Evolutionary conservation across 2,329 filamentous ascomycete species (phyloP), one percentile per base, ranked within the genome.

Genomic region (Cladosporium sp.): DNA sequence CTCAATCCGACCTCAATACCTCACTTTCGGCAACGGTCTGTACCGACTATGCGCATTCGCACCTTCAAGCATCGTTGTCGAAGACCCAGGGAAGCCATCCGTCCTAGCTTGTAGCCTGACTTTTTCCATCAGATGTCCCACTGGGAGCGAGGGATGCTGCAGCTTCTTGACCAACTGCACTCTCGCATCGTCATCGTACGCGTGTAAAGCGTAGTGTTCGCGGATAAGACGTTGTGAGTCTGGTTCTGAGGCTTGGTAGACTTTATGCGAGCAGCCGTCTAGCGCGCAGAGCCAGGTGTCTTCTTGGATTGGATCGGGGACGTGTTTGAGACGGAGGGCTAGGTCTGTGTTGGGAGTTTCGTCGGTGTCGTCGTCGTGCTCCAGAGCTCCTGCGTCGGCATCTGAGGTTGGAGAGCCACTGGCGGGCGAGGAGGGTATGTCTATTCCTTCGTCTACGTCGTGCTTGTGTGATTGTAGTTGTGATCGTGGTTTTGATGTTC

Each of bases 261-360:
- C 84, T 40, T 86, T 78, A 64, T 85, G 85, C 38, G 75, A 75
- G 66, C 88, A 91, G 22, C 81, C 85, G 11, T 84, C 82, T 61
- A 87, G 79, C 4, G 81, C 80, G 66, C 88, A 91, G 1, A 75
- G 76, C 87, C 88, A 91, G 0, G 84, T 84, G 55, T 86, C 82
- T 60, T 71, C 66, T 56, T 72, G 70, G 3, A 69, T 54, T 7
- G 66, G 65, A 50, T 71, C 67, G 12, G 61, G 58, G 8, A 15
- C 38, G 43, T 67, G 63, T 17, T 55, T 59, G 14, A 64, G 28
- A 8, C 51, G 56, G 37, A 56, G 19, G 20, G 54, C 42, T 19
- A 56, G 54, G 11, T 56, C 54, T 17, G 55, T 55, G n/a, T 47
- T 37, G 25, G 43, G 59, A 25, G 22, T 50, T 28, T 51, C 43